A percentile compares a stretch with the other conserved stretches of the same genome.
These are phyloP conservation scores for Cucurbita argyrosperma DNA, from an alignment of 306 rosid species.

Conservation along the genomic window DNA sequence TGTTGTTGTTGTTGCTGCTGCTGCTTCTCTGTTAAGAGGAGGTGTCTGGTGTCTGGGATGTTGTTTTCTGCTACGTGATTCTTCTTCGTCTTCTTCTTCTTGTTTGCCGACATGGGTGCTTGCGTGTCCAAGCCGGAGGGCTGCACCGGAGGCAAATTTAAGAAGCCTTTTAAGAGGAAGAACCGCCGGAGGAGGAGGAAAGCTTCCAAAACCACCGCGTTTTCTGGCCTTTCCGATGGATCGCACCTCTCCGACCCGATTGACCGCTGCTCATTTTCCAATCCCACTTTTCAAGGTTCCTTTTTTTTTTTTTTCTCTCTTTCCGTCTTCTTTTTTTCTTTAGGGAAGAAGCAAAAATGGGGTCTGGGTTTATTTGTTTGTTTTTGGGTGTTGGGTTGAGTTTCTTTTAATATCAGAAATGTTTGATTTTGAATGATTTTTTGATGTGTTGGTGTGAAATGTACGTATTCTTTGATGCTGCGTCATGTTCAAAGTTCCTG, in stretches of 20 bases:
- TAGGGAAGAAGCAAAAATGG: background rate
- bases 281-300: constrained; percentile 63
- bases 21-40: background rate
- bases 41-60: constrained; percentile 1
- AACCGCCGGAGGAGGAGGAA: constrained; percentile 21
- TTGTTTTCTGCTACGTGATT: background rate
- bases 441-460: background rate
- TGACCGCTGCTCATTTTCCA: constrained; percentile 43
- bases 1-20: background rate
- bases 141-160: constrained; percentile 43
- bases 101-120: constrained; percentile 44
- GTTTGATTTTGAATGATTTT: background rate
- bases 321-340: background rate
- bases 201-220: constrained; percentile 30
- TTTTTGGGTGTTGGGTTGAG: background rate
- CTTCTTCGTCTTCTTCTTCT: background rate
- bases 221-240: constrained; percentile 38
- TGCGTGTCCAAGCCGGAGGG: constrained; percentile 64
- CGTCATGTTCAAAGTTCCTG: background rate
- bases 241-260: constrained; percentile 27
- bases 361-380: background rate
- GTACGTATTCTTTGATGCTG: background rate
- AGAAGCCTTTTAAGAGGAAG: constrained; percentile 30
- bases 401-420: background rate
- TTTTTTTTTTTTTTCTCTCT: background rate